Conservation (phyloP, 192 early-diverging fungal species). For the Blastocladiella britannica region DNA sequence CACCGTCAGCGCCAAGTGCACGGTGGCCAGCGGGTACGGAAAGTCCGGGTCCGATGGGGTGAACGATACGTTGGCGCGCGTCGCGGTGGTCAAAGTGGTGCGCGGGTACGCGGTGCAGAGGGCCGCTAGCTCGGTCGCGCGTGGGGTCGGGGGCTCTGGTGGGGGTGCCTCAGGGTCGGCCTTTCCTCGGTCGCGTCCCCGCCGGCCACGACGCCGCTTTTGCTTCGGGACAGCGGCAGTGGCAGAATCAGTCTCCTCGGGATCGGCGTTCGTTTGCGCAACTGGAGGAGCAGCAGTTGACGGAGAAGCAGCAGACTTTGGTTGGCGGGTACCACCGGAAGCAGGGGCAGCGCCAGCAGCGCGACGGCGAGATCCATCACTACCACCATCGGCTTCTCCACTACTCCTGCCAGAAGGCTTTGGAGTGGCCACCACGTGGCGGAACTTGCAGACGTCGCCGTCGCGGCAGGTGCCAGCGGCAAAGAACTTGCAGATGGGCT, state of each 20-base stretch:
- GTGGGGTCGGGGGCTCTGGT: background rate
- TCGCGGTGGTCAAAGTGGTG: background rate
- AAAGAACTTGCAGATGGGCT: background rate
- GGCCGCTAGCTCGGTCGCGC: background rate
- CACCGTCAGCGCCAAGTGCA: conserved; percentile 36
- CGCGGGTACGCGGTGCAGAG: background rate
- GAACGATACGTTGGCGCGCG: background rate
- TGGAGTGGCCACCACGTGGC: background rate
- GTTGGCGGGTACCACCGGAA: no score
- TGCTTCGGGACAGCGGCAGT: background rate
- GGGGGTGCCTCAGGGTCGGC: background rate
- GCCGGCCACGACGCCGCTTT: background rate
- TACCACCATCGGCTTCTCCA: no score
- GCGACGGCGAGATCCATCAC: no score
- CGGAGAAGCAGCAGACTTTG: no score
- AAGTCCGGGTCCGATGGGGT: conserved; percentile 52
- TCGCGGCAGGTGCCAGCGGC: background rate
- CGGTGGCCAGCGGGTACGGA: conserved; percentile 45
- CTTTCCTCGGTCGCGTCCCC: background rate
- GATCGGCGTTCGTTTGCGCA: background rate
- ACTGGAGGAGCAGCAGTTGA: background rate
- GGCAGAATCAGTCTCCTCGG: background rate
- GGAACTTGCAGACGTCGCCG: background rate
- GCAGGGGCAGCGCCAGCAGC: no score
- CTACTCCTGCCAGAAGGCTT: no score